Percentiles rank a stretch among this genome's conserved stretches.
Conservation (phyloP, 495 filamentous ascomycete genomes). For the Viridothelium virens region DNA sequence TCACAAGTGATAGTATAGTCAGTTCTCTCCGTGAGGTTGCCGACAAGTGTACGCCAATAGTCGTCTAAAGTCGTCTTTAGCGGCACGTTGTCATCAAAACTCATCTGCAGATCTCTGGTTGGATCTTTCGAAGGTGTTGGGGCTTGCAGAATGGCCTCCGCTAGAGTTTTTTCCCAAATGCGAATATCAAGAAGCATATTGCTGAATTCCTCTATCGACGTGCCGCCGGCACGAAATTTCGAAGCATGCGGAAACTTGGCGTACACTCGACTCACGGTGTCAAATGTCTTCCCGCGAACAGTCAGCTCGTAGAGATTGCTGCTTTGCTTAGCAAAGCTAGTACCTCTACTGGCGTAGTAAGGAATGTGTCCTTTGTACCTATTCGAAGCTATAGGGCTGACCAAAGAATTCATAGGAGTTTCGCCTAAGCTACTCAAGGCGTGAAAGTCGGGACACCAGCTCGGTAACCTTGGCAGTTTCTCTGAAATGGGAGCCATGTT, state of each 20-base stretch:
- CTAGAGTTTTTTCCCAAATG: background rate
- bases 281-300: background rate
- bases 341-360: background rate
- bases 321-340: background rate
- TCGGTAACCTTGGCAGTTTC: background rate
- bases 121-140: background rate
- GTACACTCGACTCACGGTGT: background rate
- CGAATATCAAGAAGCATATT: background rate
- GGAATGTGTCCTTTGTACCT: background rate
- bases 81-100: background rate
- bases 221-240: background rate
- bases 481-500: background rate
- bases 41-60: background rate
- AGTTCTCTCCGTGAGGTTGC: background rate
- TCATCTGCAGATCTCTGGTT: background rate
- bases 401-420: background rate
- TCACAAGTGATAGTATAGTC: background rate
- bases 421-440: background rate
- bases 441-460: background rate
- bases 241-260: background rate
- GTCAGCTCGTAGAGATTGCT: background rate
- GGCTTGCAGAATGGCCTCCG: background rate
- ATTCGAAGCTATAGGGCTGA: background rate
- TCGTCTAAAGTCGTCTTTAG: background rate
- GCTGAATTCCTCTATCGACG: background rate